Evolutionary conservation across 2,329 filamentous ascomycete species (phyloP).

Genomic region (Fusarium pininemorale): DNA sequence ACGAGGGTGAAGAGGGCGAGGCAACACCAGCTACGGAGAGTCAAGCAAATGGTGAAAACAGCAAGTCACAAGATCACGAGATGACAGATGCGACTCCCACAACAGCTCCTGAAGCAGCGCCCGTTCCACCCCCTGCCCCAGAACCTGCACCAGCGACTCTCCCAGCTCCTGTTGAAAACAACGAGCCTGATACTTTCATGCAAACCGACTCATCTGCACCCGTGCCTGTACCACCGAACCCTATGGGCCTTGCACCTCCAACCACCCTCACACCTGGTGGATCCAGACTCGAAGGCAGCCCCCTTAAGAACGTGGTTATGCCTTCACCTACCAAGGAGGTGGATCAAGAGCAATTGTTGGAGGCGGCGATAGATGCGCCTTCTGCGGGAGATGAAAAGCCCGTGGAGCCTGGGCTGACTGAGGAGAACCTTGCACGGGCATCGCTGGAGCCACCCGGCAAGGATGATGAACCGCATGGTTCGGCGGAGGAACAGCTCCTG

Average conservation of each 20-base stretch:
- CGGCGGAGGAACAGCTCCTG: conserved; percentile 18
- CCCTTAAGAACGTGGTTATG: conserved; percentile 61
- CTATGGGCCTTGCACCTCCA: conserved; percentile 45
- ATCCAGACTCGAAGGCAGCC: conserved; percentile 58
- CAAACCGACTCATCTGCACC: conserved; percentile 33
- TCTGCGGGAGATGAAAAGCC: neutral
- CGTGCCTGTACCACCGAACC: conserved; percentile 42
- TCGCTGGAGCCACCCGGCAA: conserved; percentile 1
- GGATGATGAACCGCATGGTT: neutral
- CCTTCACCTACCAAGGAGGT: conserved; percentile 55
- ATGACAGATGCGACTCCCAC: conserved; percentile 49
- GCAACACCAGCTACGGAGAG: conserved; percentile 44
- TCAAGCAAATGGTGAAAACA: conserved; percentile 44
- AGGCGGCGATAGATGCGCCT: conserved; percentile 2
- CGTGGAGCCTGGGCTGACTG: neutral
- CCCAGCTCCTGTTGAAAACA: conserved; percentile 25
- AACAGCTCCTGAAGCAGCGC: conserved; percentile 25
- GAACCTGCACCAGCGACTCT: conserved; percentile 1
- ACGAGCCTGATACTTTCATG: conserved; percentile 40
- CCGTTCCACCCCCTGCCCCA: conserved; percentile 15
- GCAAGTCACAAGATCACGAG: conserved; percentile 48
- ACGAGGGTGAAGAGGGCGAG: conserved; percentile 59
- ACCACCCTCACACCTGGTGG: conserved; percentile 42
- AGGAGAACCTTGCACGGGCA: conserved; percentile 9
- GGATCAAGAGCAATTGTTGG: conserved; percentile 14